These are phyloP conservation scores for Tolypocladium cylindrosporum DNA, from an alignment of 2,329 filamentous ascomycete species.

Conservation along the genomic window DNA sequence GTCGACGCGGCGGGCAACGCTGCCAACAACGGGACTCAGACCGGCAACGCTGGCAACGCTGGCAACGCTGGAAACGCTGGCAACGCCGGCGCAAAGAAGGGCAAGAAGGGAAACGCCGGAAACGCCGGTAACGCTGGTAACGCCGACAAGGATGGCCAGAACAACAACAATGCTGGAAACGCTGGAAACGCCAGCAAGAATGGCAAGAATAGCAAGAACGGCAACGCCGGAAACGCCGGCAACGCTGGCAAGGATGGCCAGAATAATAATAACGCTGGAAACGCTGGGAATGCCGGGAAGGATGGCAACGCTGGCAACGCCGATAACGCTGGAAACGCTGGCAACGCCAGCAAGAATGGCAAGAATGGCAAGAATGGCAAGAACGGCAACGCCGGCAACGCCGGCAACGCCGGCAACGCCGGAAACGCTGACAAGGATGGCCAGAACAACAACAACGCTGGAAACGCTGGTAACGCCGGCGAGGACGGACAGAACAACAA, in stretches of 20 bases:
- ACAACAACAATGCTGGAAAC: background rate
- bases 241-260: background rate
- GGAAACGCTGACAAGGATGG: background rate
- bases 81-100: background rate
- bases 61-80: background rate
- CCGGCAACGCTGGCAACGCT: background rate
- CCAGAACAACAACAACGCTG: background rate
- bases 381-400: background rate
- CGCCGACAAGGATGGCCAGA: background rate
- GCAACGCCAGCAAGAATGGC: too few relatives aligned
- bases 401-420: too few relatives aligned
- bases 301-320: too few relatives aligned
- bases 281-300: too few relatives aligned
- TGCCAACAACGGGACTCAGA: background rate
- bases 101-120: background rate
- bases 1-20: constrained; percentile 7
- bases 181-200: background rate
- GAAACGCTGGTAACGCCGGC: background rate
- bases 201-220: background rate
- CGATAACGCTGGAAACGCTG: too few relatives aligned
- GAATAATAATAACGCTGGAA: background rate
- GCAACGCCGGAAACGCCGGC: background rate
- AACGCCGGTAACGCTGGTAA: background rate
- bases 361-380: background rate
- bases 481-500: background rate